Conservation (phyloP, 75 land plant genomes). For the Sequoia sempervirens region DNA sequence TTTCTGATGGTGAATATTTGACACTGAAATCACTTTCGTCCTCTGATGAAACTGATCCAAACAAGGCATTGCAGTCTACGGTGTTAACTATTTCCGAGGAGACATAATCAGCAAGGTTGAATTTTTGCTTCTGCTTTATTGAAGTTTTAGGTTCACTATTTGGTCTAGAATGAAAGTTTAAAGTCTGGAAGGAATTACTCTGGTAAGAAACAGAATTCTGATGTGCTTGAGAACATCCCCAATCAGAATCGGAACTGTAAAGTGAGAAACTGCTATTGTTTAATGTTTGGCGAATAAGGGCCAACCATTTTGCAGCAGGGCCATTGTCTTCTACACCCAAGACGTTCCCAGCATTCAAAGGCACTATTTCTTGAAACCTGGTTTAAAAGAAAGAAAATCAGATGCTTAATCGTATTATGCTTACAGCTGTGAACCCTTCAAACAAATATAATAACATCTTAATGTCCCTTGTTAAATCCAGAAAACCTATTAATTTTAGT, state of each 20-base stretch:
- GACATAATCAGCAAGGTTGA: neutral
- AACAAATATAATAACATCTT: neutral
- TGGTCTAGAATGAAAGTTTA: conserved; percentile 1
- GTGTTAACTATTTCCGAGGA: neutral
- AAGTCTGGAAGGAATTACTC: conserved; percentile 29
- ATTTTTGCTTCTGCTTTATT: neutral
- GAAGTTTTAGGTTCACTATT: neutral
- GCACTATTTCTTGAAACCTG: conserved; percentile 95
- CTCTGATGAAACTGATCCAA: conserved; percentile 40
- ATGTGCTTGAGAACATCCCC: conserved; percentile 27
- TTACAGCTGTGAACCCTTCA: neutral
- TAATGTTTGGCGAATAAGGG: conserved; percentile 60
- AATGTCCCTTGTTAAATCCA: neutral
- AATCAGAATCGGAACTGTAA: conserved; percentile 41
- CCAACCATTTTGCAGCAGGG: conserved; percentile 72
- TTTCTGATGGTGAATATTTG: conserved; percentile 15
- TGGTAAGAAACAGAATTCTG: neutral
- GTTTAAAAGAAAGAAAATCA: neutral
- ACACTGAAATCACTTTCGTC: conserved; percentile 24
- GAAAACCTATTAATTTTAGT: neutral
- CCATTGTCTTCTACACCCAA: conserved; percentile 85
- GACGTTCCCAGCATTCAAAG: conserved; percentile 87
- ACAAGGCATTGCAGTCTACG: neutral
- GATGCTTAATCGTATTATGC: neutral
- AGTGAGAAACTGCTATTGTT: conserved; percentile 29